Conservation (phyloP, 139 green algal genomes). For the Haematococcus lacustris region DNA sequence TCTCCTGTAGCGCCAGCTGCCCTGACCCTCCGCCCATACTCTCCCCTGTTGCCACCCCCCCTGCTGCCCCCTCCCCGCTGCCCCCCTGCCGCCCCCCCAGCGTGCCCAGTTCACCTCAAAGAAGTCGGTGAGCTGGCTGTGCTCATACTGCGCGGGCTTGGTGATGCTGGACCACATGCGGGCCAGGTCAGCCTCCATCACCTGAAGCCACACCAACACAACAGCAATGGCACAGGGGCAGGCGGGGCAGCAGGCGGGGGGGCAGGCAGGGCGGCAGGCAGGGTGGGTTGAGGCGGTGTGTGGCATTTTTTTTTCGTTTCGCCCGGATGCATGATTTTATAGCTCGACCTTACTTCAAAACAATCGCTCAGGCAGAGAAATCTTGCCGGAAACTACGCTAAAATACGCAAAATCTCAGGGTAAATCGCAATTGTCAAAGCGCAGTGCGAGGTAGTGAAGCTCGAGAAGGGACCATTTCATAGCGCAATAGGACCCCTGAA, state of each 20-base stretch:
- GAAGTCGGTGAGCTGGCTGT: slow-evolving; percentile 69
- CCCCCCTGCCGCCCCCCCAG: too few relatives aligned
- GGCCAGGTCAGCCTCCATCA: slow-evolving; percentile 60
- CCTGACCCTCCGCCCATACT: background rate
- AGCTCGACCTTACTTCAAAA: background rate
- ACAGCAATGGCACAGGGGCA: background rate
- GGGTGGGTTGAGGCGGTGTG: background rate
- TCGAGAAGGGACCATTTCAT: too few relatives aligned
- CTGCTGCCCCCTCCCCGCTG: too few relatives aligned
- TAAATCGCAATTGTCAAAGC: too few relatives aligned
- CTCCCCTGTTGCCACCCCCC: too few relatives aligned
- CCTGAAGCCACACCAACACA: slow-evolving; percentile 12
- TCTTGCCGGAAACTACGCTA: background rate
- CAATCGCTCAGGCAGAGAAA: background rate
- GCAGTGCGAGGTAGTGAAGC: too few relatives aligned
- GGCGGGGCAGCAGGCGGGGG: background rate
- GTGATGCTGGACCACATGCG: slow-evolving; percentile 84
- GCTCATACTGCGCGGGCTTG: slow-evolving; percentile 77
- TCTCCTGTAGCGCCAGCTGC: background rate
- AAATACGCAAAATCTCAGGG: too few relatives aligned
- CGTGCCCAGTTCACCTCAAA: slow-evolving; percentile 67
- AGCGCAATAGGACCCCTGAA: too few relatives aligned
- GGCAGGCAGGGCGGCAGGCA: background rate
- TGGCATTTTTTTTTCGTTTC: background rate
- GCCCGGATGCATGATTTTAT: background rate